Evolutionary conservation across 1,284 basidiomycete species (phyloP), one percentile per base, ranked within the genome.

Genomic region (Laetiporus sulphureus): DNA sequence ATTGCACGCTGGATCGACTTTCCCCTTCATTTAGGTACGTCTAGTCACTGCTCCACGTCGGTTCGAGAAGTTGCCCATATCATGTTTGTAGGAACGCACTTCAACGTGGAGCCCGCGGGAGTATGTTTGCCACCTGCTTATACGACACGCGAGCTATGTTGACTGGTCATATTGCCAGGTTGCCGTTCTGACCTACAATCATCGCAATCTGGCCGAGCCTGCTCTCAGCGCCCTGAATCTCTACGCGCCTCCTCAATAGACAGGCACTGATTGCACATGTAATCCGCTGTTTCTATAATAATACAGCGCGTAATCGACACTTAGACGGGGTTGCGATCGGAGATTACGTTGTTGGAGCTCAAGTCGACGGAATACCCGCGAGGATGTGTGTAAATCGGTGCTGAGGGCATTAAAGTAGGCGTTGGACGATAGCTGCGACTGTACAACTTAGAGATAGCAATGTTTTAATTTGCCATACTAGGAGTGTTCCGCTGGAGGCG

Each of bases 1-100:
- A 85, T 95, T 46, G 65, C 87, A 15, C 80, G 89, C 25, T 91
- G 89, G 88, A 77, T 86, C 50, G 62, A 73, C 20, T 79, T 86
- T 56, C 75, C 77, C 4, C 67, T 91, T 22, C 62, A 62, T 32
- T 66, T 83, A 38, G 87, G 88, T 81, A 60, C 41, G n/a, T n/a
- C n/a, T n/a, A n/a, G n/a, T n/a, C 25, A 8, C 7, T 13, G 25
- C 7, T 27, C 8, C 25, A 27, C 25, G 8, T 27, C 13, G 7
- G 25, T 27, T 64, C 53, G 49, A 32, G 23, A 32, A n/a, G 20
- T 13, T 33, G 44, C 2, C 33, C 15, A 16, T 18, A 4, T 19
- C 18, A 15, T 35, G 23, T 42, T 16, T 21, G 20, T 49, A 87
- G 86, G 86, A 19, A 80, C 77, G 5, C 79, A 80, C 57, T 85